Evolutionary conservation across 148 eudicot genomes (phyloP).

Genomic region (Rhododendron henanense): DNA sequence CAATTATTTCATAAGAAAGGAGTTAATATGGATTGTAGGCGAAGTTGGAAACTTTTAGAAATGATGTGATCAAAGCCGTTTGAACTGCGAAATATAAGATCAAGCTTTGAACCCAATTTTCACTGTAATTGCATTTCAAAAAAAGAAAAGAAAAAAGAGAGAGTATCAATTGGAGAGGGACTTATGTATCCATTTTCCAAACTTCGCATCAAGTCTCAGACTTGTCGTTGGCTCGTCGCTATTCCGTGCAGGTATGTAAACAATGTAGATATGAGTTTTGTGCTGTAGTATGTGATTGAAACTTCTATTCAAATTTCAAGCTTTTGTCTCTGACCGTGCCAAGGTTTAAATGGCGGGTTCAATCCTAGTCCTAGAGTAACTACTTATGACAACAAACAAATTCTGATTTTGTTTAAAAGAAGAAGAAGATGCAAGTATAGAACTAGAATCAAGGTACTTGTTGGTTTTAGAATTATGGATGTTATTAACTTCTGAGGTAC

Average conservation of each 20-base stretch:
- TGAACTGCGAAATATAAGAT: background rate
- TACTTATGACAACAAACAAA: background rate
- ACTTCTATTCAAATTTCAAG: background rate
- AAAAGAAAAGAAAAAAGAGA: background rate
- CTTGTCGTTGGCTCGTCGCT: no score
- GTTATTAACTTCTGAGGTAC: background rate
- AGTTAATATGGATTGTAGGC: background rate
- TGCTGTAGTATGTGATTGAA: background rate
- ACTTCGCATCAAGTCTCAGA: background rate
- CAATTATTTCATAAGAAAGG: background rate
- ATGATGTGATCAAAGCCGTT: background rate
- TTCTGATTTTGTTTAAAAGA: background rate
- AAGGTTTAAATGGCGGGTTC: background rate
- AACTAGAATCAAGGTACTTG: background rate
- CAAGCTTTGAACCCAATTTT: background rate
- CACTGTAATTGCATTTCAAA: background rate
- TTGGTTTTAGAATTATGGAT: background rate
- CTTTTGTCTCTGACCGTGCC: background rate
- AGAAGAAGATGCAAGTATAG: background rate
- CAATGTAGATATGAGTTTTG: background rate
- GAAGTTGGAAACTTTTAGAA: background rate
- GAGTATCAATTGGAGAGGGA: background rate
- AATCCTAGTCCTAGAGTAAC: background rate
- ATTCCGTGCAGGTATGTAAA: background rate
- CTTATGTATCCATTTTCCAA: background rate